Evolutionary conservation across 2,329 filamentous ascomycete genomes (phyloP), one percentile per base, ranked within the genome.

Genomic region (Trichoderma atroviride): DNA sequence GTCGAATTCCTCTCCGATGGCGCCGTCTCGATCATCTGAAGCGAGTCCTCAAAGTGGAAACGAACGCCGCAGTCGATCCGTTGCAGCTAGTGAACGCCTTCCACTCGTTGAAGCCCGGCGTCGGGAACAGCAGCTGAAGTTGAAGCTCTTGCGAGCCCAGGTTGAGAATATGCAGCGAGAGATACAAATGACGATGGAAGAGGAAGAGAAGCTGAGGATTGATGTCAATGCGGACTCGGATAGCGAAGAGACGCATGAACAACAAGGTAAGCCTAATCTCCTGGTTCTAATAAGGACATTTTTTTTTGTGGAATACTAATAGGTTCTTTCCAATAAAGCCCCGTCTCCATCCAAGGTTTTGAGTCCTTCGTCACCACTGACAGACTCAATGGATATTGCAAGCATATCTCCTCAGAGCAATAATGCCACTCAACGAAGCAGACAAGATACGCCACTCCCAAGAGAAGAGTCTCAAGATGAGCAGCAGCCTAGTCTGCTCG

Each of bases 81-180:
- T 77, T 6, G 76, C 75, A 47, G 78, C 79, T 5, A 80, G 78
- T 59, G 79, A 80, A 55, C 76, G 79, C n/a, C 71, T 81, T 27
- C 76, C 79, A 11, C 70, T 80, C 16, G 68, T 81, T 27, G 79
- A 80, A 73, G 78, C 79, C 27, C 77, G 75, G 52, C 74, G 79
- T 35, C 77, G 73, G 63, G 76, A 79, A 29, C 76, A 87, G 72
- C 80, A 83, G 69, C 78, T 81, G n/a, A 84, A 81, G 70, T 74
- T 88, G 22, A 80, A 81, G 66, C 76, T 80, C 24, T 74, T 87
- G 43, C 79, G 84, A 69, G 81, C 83, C 5, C 82, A 87, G 74
- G 79, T 85, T 27, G 78, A 79, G 24, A 81, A 79, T 22, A 80
- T 88, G 43, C 79, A 87, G 74, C 80, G 80, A 29, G 86, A 88